These are phyloP conservation scores for Corymbia citriodora DNA, from an alignment of 441 rosid genomes.

Conservation along the genomic window DNA sequence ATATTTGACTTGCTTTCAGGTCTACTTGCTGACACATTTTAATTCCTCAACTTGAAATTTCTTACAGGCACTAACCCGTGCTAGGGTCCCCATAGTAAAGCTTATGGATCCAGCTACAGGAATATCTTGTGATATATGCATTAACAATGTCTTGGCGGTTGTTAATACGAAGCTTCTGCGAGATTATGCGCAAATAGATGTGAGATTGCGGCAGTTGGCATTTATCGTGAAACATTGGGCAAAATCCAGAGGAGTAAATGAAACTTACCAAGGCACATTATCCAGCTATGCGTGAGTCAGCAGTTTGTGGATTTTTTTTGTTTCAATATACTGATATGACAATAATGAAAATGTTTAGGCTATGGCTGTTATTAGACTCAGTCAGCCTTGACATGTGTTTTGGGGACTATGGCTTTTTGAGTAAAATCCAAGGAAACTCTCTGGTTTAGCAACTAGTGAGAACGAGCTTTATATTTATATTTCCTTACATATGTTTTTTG, in stretches of 20 bases:
- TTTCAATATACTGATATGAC: not conserved
- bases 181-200: conserved; percentile 81
- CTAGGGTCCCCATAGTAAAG: conserved; percentile 95
- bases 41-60: conserved; percentile 1
- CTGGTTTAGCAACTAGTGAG: not conserved
- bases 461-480: not conserved
- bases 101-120: conserved; percentile 93
- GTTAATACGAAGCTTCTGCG: conserved; percentile 91
- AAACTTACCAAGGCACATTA: conserved; percentile 90
- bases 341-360: not conserved
- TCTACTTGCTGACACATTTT: not conserved
- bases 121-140: conserved; percentile 91
- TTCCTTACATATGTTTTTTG: not conserved
- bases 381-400: not conserved
- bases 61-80: conserved; percentile 77
- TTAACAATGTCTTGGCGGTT: conserved; percentile 89
- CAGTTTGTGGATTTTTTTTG: not conserved
- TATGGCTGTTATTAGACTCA: not conserved
- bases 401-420: not conserved
- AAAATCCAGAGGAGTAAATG: conserved; percentile 86
- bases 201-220: conserved; percentile 72
- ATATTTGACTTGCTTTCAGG: not conserved
- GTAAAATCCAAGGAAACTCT: not conserved
- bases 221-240: conserved; percentile 97
- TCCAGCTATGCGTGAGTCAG: conserved; percentile 95